A percentile compares a stretch with the other conserved stretches of the same genome.
phyloP scores from a whole-genome alignment of 306 rosid genomes.

The Oxytropis ochrocephala region DNA sequence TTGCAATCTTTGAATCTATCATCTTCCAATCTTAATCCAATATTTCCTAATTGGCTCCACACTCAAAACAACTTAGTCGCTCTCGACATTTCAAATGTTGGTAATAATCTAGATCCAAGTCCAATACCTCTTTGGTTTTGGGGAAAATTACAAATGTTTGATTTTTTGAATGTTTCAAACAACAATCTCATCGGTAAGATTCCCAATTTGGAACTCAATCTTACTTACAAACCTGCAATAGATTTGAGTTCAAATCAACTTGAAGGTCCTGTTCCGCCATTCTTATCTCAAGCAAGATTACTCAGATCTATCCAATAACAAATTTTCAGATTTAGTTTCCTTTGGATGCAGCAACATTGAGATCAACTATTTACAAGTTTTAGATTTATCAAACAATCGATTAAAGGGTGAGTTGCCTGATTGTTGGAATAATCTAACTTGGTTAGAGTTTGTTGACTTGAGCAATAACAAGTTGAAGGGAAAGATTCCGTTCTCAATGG shows the following conservation, averaged over 20 bases:
- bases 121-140: constrained; percentile 3
- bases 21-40: background rate
- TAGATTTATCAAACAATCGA: background rate
- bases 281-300: background rate
- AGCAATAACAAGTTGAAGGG: constrained; percentile 7
- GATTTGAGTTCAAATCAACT: constrained; percentile 3
- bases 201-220: background rate
- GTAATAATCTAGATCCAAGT: background rate
- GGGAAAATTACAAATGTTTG: background rate
- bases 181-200: background rate
- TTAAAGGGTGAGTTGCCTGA: background rate
- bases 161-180: background rate
- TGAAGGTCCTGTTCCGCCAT: background rate
- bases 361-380: background rate
- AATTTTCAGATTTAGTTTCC: background rate
- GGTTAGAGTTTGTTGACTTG: background rate
- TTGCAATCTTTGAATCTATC: rapidly evolving
- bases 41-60: background rate
- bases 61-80: rapidly evolving
- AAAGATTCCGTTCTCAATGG: background rate
- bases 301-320: background rate
- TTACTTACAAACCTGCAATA: background rate
- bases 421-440: background rate
- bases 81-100: background rate
- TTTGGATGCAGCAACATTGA: background rate